Conservation (phyloP, 2,329 filamentous ascomycete genomes). For the Allantophomopsis cytisporea region DNA sequence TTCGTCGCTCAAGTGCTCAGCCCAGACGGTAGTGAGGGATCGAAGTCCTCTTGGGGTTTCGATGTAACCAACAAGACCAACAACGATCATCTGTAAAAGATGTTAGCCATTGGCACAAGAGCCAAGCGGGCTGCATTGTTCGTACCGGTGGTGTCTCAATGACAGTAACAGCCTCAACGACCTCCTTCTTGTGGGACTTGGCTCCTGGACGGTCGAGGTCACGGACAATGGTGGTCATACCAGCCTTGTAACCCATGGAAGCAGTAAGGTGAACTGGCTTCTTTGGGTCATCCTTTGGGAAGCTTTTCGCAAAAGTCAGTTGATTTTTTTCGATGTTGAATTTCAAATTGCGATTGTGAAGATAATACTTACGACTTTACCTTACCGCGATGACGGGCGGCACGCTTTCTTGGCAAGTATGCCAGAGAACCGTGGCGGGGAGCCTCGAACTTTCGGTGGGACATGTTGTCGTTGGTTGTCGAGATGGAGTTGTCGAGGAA, state of each 20-base stretch:
- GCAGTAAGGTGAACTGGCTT: constrained; percentile 98
- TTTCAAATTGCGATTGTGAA: constrained; percentile 6
- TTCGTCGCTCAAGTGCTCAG: constrained; percentile 97
- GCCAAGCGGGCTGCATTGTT: constrained; percentile 72
- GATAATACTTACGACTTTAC: constrained; percentile 76
- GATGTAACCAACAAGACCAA: constrained; percentile 99
- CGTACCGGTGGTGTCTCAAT: constrained; percentile 93
- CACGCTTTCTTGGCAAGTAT: constrained; percentile 82
- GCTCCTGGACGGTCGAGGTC: constrained; percentile 98
- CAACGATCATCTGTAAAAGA: constrained; percentile 84
- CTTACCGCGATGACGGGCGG: constrained; percentile 88
- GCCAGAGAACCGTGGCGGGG: constrained; percentile 91
- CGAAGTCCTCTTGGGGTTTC: constrained; percentile 98
- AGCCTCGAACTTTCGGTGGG: constrained; percentile 31
- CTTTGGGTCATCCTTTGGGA: constrained; percentile 99
- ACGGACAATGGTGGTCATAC: constrained; percentile 99
- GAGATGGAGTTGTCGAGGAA: not conserved
- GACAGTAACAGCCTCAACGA: constrained; percentile 78
- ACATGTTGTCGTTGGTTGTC: constrained; percentile 2
- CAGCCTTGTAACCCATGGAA: constrained; percentile 98
- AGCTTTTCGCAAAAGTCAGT: constrained; percentile 38
- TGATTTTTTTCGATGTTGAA: constrained; percentile 3
- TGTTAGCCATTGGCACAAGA: constrained; percentile 59
- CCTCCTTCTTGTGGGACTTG: constrained; percentile 99
- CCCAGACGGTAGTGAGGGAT: constrained; percentile 99